Evolutionary conservation across 345 rosid genomes (phyloP), one percentile per base, ranked within the genome.

Genomic region (Capsella bursapastoris): DNA sequence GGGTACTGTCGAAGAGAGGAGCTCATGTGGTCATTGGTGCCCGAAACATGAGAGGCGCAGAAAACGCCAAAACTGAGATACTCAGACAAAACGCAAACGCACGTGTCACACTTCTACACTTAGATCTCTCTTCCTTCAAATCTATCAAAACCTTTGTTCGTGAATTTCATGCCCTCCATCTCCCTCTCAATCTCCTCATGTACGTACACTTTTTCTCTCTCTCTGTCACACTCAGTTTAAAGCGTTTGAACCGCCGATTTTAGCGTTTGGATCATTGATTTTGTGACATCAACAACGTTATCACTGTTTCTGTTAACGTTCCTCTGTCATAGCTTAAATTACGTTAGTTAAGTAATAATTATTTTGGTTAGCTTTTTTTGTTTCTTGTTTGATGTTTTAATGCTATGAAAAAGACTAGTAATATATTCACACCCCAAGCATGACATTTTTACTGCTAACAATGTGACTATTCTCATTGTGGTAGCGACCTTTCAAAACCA

Each of bases 1-100:
- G 92, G 72, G 90, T 92, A 5, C 50, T 95, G 80, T 88, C 93
- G 14, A 76, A 82, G 37, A 83, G 85, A 7, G 81, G 80, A 44
- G 99, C 84, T 2, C 97, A 82, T 72, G 93, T 92, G 9, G 81
- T 95, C 2, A 87, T 95, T 14, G 97, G 83, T 8, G 97, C 93
- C 10, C 83, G 99, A 74, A 92, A 90, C 85, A 50, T 86, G 78
- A 80, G 76, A 16, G 89, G 92, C 64, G 97, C 96, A 14, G 83
- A 80, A 25, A 87, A 83, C 60, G 99, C 93, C 31, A 89, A 85
- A 52, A 29, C 35, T 4, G 77, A 78, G 77, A 66, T 78, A 15
- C 73, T 78, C 25, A 60, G 45, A 72, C 81, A 78, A 59, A 78
- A 78, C 81, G 11, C 77, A 51, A 66, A 72, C 59, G 81, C 81